Conservation (phyloP, 805 yeast species). For the Pichia kluyveri region DNA sequence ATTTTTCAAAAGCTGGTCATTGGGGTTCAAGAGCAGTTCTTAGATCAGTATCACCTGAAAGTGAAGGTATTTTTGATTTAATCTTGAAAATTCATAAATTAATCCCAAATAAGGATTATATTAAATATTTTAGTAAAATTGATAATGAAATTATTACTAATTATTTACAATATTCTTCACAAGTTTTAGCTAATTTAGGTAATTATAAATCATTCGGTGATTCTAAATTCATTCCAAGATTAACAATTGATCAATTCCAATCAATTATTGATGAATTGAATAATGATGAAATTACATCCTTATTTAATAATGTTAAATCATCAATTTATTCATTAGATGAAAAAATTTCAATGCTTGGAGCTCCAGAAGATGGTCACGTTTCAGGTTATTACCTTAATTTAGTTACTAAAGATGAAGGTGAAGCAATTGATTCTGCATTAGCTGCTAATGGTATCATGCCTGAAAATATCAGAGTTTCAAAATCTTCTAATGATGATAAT, state of each 20-base stretch:
- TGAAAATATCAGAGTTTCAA: conserved; percentile 71
- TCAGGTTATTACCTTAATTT: conserved; percentile 62
- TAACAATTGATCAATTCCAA: conserved; percentile 40
- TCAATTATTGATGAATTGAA: conserved; percentile 35
- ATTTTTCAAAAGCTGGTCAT: conserved; percentile 74
- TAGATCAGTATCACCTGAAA: conserved; percentile 75
- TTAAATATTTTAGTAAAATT: conserved; percentile 20
- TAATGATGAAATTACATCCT: conserved; percentile 23
- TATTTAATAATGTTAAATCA: conserved; percentile 35
- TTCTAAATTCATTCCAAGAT: conserved; percentile 69
- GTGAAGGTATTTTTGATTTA: conserved; percentile 67
- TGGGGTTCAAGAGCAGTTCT: conserved; percentile 74
- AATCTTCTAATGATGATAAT: conserved; percentile 28
- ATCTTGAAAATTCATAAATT: conserved; percentile 50
- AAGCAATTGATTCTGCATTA: conserved; percentile 55
- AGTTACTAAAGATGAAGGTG: conserved; percentile 52
- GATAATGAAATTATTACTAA: conserved; percentile 28
- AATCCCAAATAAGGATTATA: conserved; percentile 37
- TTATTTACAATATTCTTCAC: conserved; percentile 69
- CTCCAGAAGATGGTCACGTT: conserved; percentile 68
- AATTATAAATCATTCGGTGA: conserved; percentile 86
- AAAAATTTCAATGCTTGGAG: conserved; percentile 56
- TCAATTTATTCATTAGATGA: conserved; percentile 43
- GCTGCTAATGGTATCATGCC: conserved; percentile 60
- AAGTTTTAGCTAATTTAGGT: conserved; percentile 65